Percentiles rank a stretch among this genome's conserved stretches.
Evolutionary conservation across 495 filamentous ascomycete species (phyloP).

Genomic region (Recurvomyces mirabilis): DNA sequence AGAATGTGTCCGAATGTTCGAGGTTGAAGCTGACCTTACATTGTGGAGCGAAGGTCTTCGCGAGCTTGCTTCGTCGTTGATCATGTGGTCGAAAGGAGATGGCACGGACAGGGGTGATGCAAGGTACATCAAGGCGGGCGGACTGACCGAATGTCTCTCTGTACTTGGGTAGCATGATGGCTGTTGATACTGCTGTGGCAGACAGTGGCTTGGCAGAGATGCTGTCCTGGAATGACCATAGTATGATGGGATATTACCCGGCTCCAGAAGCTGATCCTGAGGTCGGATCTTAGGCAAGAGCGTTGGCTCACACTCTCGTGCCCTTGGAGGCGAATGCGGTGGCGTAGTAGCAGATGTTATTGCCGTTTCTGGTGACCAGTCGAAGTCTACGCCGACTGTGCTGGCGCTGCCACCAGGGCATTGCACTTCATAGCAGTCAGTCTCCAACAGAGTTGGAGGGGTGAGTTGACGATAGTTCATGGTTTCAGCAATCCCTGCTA

Average conservation of each 20-base stretch:
- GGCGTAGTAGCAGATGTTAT: constrained; percentile 65
- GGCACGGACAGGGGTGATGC: constrained; percentile 42
- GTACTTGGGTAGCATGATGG: background rate
- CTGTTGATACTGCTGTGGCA: constrained; percentile 31
- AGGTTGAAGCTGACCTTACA: constrained; percentile 48
- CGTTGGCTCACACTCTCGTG: constrained; percentile 67
- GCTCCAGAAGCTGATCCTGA: constrained; percentile 68
- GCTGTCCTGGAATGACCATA: constrained; percentile 43
- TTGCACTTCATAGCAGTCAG: constrained; percentile 21
- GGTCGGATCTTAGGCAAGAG: constrained; percentile 78
- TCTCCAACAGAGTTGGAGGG: constrained; percentile 22
- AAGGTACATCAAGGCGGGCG: constrained; percentile 46
- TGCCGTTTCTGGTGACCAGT: constrained; percentile 70
- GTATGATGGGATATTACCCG: constrained; percentile 35
- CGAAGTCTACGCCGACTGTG: constrained; percentile 46
- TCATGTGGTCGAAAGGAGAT: constrained; percentile 35
- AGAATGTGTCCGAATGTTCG: constrained; percentile 34
- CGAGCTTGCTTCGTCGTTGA: constrained; percentile 59
- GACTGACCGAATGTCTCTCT: constrained; percentile 53
- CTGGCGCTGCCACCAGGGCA: constrained; percentile 30
- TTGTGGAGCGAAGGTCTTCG: constrained; percentile 36
- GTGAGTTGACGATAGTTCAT: constrained; percentile 31
- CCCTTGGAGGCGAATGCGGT: constrained; percentile 43
- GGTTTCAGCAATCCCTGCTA: constrained; percentile 6
- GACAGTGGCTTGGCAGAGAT: constrained; percentile 44